A percentile compares a stretch with the other conserved stretches of the same genome.
Evolutionary conservation across 352 stramenopile species (phyloP).

Genomic region (Phytophthora vignae): DNA sequence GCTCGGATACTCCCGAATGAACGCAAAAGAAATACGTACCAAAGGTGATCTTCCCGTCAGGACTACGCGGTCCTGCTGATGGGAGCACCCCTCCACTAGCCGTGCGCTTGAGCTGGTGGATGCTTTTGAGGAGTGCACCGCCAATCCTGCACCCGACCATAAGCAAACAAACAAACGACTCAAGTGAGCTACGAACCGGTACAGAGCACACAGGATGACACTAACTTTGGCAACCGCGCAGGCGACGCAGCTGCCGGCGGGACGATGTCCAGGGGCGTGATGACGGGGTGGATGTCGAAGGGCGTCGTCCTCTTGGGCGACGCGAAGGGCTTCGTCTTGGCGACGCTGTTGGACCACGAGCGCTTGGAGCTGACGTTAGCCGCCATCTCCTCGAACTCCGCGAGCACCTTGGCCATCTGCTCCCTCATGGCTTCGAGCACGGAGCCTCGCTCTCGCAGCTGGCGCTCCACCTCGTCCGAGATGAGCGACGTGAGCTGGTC

Average conservation of each 20-base stretch:
- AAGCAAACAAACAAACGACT: neutral
- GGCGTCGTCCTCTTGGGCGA: conserved; percentile 20
- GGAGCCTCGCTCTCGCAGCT: conserved; percentile 60
- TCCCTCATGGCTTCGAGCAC: conserved; percentile 66
- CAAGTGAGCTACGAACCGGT: conserved; percentile 1
- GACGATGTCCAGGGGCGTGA: conserved; percentile 41
- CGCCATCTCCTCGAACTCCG: conserved; percentile 75
- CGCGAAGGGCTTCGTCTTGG: conserved; percentile 39
- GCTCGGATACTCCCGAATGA: no score
- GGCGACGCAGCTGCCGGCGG: conserved; percentile 27
- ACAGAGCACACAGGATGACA: neutral
- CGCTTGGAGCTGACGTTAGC: conserved; percentile 62
- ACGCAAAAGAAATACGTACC: conserved; percentile 35
- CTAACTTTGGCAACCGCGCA: conserved; percentile 61
- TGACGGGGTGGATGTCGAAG: conserved; percentile 41
- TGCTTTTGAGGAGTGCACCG: conserved; percentile 42
- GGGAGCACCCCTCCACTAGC: conserved; percentile 26
- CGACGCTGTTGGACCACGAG: conserved; percentile 74
- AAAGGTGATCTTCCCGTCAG: conserved; percentile 71
- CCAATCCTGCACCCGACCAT: conserved; percentile 19
- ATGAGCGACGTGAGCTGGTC: conserved; percentile 68
- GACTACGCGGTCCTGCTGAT: conserved; percentile 46
- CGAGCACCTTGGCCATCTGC: conserved; percentile 74
- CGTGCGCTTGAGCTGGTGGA: conserved; percentile 57
- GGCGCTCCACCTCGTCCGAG: conserved; percentile 65